Conservation (phyloP, 202 grass and related monocot species). For the Carex arenaria region DNA sequence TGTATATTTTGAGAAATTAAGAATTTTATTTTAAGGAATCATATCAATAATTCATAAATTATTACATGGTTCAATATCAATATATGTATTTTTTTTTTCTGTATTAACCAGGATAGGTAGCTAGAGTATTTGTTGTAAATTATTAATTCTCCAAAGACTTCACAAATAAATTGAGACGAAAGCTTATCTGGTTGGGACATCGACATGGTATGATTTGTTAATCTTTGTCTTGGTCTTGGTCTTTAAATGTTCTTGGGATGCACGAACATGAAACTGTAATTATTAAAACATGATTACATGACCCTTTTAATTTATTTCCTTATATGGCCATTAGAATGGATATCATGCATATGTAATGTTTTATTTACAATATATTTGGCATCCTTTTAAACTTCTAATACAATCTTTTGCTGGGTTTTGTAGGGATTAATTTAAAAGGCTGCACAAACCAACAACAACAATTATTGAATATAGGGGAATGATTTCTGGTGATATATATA, state of each 20-base stretch:
- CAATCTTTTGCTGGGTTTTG: too few species aligned
- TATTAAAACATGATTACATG: too few species aligned
- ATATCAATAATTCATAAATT: neutral
- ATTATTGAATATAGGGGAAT: too few species aligned
- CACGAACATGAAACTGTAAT: neutral
- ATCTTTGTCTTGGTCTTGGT: neutral
- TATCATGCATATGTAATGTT: neutral
- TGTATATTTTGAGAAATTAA: neutral
- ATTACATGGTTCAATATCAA: neutral
- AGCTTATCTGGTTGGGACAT: neutral
- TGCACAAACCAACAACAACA: too few species aligned
- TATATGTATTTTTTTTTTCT: neutral
- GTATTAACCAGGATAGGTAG: neutral
- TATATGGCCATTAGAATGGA: neutral
- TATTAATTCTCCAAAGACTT: neutral
- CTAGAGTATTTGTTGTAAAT: neutral
- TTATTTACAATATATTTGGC: neutral
- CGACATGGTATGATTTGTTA: neutral
- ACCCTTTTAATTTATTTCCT: too few species aligned
- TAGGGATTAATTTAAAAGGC: too few species aligned
- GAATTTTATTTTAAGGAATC: neutral
- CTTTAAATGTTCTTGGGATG: neutral
- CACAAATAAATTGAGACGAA: neutral
- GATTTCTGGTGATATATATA: too few species aligned
- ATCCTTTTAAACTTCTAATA: too few species aligned